These are phyloP conservation scores for Neostapfia colusana DNA, from an alignment of 176 grass and related monocot genomes.

Conservation along the genomic window DNA sequence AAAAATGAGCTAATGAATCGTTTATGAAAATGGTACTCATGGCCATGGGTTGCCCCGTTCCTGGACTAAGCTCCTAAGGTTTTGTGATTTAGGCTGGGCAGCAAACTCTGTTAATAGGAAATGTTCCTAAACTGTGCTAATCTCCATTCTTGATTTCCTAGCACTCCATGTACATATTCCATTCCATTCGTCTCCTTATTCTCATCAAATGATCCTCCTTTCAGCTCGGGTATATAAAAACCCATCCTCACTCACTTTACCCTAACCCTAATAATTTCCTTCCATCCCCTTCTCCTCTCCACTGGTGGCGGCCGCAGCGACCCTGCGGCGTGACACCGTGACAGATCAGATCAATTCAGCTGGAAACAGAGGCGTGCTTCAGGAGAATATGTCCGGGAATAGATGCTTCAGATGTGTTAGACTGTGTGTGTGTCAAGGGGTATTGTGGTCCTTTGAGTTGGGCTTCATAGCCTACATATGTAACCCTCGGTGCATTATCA, in stretches of 20 bases:
- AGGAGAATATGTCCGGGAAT: no score
- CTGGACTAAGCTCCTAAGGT: neutral
- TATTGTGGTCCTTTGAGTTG: no score
- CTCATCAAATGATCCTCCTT: neutral
- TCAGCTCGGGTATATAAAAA: neutral
- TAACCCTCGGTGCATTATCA: no score
- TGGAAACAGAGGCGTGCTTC: no score
- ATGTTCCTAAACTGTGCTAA: neutral
- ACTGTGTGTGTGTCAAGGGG: no score
- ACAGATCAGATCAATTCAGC: no score
- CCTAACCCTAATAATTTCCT: no score
- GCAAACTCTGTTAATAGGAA: neutral
- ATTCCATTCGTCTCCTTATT: neutral
- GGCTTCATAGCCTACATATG: no score
- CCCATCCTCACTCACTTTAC: constrained; percentile 1
- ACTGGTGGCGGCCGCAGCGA: no score
- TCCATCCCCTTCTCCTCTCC: no score
- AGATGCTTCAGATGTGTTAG: no score
- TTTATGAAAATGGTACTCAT: neutral
- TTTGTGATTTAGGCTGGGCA: neutral
- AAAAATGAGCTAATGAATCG: neutral
- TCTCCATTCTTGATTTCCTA: neutral
- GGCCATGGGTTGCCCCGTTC: neutral
- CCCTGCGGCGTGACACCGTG: no score
- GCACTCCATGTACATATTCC: neutral